phyloP scores from a whole-genome alignment of 345 rosid genomes.

The Bruguiera gymnorhiza region DNA sequence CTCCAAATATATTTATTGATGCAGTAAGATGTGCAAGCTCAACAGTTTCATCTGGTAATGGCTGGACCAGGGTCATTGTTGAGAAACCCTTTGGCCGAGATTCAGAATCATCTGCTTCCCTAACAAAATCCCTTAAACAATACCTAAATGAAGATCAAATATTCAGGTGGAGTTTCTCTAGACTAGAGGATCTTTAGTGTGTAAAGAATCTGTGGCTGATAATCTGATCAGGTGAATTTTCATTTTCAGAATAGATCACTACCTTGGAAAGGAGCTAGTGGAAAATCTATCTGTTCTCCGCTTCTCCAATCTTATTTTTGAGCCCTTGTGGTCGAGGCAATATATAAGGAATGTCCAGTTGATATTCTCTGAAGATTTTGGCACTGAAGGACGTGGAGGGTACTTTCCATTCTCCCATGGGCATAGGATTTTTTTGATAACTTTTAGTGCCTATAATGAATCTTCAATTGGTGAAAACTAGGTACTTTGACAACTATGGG shows the following conservation, averaged over 20 bases:
- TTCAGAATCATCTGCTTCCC: constrained; percentile 93
- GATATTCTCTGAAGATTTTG: constrained; percentile 95
- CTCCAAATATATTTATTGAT: constrained; percentile 89
- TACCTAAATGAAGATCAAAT: constrained; percentile 90
- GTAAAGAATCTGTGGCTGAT: not conserved
- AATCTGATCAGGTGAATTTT: constrained; percentile 22
- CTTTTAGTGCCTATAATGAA: not conserved
- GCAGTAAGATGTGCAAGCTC: constrained; percentile 91
- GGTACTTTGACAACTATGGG: constrained; percentile 94
- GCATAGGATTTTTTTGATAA: not conserved
- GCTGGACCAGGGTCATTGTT: constrained; percentile 98
- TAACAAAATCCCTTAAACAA: constrained; percentile 78
- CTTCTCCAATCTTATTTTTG: constrained; percentile 96
- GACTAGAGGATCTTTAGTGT: not conserved
- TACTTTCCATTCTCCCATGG: constrained; percentile 28
- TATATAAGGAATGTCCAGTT: constrained; percentile 89
- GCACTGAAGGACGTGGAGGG: constrained; percentile 99
- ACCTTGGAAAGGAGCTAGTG: constrained; percentile 95
- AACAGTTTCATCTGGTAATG: constrained; percentile 81
- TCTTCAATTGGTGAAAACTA: constrained; percentile 20
- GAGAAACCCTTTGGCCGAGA: constrained; percentile 99
- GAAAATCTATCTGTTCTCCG: constrained; percentile 96
- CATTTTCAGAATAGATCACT: constrained; percentile 83
- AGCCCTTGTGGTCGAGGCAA: constrained; percentile 95
- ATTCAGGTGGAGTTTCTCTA: constrained; percentile 55